Evolutionary conservation across 352 stramenopile genomes (phyloP).

Genomic region (Phytopythium kandeliae): DNA sequence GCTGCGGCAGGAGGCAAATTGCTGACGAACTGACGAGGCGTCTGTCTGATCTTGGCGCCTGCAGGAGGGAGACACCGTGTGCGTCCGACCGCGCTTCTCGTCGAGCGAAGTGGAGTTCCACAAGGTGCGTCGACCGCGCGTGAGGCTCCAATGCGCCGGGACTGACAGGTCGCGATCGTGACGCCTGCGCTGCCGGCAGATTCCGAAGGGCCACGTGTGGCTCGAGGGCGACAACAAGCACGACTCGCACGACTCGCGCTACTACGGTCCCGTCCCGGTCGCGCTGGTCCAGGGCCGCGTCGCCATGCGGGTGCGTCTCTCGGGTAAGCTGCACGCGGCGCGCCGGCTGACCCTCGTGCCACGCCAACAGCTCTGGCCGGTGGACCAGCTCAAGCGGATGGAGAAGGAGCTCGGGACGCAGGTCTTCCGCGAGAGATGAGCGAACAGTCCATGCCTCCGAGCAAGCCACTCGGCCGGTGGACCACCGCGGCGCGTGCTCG

Average conservation of each 20-base stretch:
- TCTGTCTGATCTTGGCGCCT: neutral
- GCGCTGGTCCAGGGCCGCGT: constrained; percentile 89
- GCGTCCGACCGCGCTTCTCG: constrained; percentile 59
- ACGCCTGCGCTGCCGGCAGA: constrained; percentile 1
- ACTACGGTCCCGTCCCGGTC: constrained; percentile 94
- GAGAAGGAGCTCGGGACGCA: constrained; percentile 48
- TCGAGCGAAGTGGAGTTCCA: constrained; percentile 72
- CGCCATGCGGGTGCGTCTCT: constrained; percentile 81
- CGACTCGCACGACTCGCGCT: constrained; percentile 93
- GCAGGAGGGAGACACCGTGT: constrained; percentile 77
- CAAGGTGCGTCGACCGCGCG: constrained; percentile 24
- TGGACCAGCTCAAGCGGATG: constrained; percentile 60
- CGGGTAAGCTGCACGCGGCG: too few species aligned
- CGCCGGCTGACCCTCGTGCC: neutral
- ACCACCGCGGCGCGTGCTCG: too few species aligned
- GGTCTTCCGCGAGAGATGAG: constrained; percentile 50
- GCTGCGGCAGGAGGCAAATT: too few species aligned
- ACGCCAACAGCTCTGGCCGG: constrained; percentile 63
- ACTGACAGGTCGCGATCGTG: neutral
- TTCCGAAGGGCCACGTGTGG: constrained; percentile 93
- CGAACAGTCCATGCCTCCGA: too few species aligned
- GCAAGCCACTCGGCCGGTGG: too few species aligned
- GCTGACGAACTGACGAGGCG: too few species aligned
- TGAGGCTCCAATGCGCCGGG: neutral
- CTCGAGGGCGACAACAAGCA: constrained; percentile 96